These are phyloP conservation scores for Clarireedia monteithiana DNA, from an alignment of 2,329 filamentous ascomycete genomes.

Conservation along the genomic window DNA sequence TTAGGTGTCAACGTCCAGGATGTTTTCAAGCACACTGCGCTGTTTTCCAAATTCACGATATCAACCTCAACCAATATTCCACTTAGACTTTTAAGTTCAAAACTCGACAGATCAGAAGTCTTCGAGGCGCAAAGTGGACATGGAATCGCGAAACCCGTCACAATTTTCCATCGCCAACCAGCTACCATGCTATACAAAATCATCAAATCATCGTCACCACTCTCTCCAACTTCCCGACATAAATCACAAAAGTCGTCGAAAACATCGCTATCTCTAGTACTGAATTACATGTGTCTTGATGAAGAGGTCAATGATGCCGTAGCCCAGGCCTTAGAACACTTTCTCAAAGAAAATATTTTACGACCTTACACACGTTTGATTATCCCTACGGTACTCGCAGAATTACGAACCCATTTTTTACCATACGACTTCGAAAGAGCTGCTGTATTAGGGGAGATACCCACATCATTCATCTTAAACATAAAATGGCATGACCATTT, in stretches of 20 bases:
- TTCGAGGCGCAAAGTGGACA: constrained; percentile 58
- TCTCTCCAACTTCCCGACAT: constrained; percentile 25
- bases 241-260: constrained; percentile 28
- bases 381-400: constrained; percentile 35
- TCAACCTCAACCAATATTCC: constrained; percentile 72
- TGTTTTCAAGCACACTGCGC: constrained; percentile 72
- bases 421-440: constrained; percentile 49
- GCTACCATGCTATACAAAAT: constrained; percentile 77
- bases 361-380: constrained; percentile 41
- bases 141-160: constrained; percentile 42
- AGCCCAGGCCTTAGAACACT: constrained; percentile 34
- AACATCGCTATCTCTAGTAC: constrained; percentile 52
- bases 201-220: constrained; percentile 40
- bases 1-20: constrained; percentile 96
- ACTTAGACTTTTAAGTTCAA: constrained; percentile 62
- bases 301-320: constrained; percentile 58
- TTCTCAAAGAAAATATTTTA: constrained; percentile 35
- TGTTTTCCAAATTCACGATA: constrained; percentile 88
- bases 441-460: constrained; percentile 43
- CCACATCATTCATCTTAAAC: constrained; percentile 39
- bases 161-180: constrained; percentile 75
- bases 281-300: constrained; percentile 70
- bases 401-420: constrained; percentile 38
- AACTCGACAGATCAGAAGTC: constrained; percentile 60
- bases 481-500: constrained; percentile 44